Conservation (phyloP, 2,329 filamentous ascomycete genomes). For the Samsoniella hepiali region DNA sequence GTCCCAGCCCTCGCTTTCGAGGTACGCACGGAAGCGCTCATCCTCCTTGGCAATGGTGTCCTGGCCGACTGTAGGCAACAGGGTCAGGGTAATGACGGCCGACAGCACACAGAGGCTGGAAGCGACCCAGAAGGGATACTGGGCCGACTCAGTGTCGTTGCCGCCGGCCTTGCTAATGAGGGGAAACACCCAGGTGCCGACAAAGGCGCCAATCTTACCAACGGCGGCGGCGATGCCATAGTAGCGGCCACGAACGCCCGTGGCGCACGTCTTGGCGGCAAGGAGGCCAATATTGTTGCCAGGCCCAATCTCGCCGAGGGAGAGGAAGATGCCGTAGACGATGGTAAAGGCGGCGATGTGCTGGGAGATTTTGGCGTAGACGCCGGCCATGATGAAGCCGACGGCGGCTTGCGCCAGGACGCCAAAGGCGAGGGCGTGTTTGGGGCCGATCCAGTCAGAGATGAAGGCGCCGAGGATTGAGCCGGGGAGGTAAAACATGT, state of each 20-base stretch:
- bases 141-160: conserved; percentile 56
- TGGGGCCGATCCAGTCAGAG: conserved; percentile 76
- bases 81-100: conserved; percentile 48
- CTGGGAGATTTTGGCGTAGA: conserved; percentile 65
- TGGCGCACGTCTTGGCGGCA: conserved; percentile 84
- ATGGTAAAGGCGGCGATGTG: conserved; percentile 38
- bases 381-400: conserved; percentile 85
- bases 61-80: conserved; percentile 74
- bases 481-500: conserved; percentile 84
- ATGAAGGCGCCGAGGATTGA: conserved; percentile 73
- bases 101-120: conserved; percentile 71
- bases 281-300: conserved; percentile 89
- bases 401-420: conserved; percentile 71
- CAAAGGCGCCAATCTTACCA: conserved; percentile 78
- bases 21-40: conserved; percentile 68
- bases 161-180: conserved; percentile 64
- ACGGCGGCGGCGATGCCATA: conserved; percentile 69
- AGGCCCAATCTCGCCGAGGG: conserved; percentile 60
- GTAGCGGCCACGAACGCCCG: conserved; percentile 77
- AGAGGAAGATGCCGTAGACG: conserved; percentile 38
- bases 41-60: conserved; percentile 83
- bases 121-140: conserved; percentile 86
- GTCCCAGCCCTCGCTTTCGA: conserved; percentile 74
- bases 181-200: conserved; percentile 79
- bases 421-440: conserved; percentile 67